Evolutionary conservation across 2,329 filamentous ascomycete genomes (phyloP).

Genomic region (Lachnellula willkommii): DNA sequence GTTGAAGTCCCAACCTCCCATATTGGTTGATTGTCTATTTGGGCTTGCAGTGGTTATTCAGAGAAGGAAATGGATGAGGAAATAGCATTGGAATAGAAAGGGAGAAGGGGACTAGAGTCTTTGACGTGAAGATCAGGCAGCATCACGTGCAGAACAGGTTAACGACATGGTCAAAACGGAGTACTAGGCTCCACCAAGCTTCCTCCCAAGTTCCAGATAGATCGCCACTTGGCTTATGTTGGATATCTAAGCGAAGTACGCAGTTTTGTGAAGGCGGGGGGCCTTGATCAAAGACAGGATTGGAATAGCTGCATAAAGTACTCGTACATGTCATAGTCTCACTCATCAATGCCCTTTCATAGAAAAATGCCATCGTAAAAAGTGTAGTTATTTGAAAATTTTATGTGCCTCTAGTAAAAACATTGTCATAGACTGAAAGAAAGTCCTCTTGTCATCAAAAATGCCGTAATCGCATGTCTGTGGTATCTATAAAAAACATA

Average conservation of each 20-base stretch:
- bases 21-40: background rate
- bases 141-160: background rate
- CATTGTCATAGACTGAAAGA: background rate
- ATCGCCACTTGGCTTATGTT: background rate
- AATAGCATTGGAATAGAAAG: background rate
- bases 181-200: background rate
- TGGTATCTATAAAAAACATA: conserved; percentile 2
- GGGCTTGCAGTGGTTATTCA: too few species aligned
- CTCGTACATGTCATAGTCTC: too few species aligned
- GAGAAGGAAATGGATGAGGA: background rate
- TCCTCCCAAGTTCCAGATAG: background rate
- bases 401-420: background rate
- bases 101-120: background rate
- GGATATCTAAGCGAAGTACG: too few species aligned
- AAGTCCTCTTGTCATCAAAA: background rate
- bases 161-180: background rate
- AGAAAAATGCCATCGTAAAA: too few species aligned
- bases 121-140: background rate
- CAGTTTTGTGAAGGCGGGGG: too few species aligned
- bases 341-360: too few species aligned
- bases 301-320: too few species aligned
- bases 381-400: background rate
- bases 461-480: background rate
- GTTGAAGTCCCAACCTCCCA: conserved; percentile 13
- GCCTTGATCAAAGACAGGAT: too few species aligned